Base-by-base conservation (phyloP, 495 filamentous ascomycete species). In the Penicillium lividum region DNA sequence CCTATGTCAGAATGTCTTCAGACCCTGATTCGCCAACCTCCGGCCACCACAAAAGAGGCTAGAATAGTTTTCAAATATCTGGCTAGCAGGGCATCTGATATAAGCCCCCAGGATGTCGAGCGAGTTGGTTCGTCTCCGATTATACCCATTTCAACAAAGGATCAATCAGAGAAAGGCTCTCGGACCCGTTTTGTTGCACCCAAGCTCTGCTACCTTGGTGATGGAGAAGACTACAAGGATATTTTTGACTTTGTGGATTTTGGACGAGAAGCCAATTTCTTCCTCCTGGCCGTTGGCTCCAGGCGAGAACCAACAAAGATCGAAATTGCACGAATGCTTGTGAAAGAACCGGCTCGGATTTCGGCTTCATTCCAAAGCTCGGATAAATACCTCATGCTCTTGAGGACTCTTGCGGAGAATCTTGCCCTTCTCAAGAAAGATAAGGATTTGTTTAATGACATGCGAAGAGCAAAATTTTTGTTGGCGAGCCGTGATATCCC, bases 231-330 rank as follows among this genome's bases (percentile, higher is more conserved):
- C 22, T 98, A 93, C 63, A 86, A 82, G 38, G 90, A 94, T 29
- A 92, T 99, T 16, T 96, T 98, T 61, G 92, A 97, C 68, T 99
- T 96, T 73, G 91, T 98, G 4, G 89, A 97, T 69, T 97, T 97
- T 73, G 92, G 92, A 4, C 70, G 80, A 51, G 85, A 93, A 65
- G 93, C 91, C 4, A 97, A 98, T 63, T 76, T 87, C 0, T 98
- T 99, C 66, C 77, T 99, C 6, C 79, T 92, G 62, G 87, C 87
- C 51, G 88, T 90, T 54, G 95, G 95, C 3, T 92, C 92, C 4
- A 97, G 93, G 68, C 82, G 84, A 52, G 93, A 98, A 67, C 95
- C 95, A 0, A 96, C 86, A 3, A 93, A 87, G 54, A 67, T 77
- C 11, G 94, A 99, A 70, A 80, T 99, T 65, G 92, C 93, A 3